Base-by-base conservation (phyloP, 129 eudicot genomes). In the Artemisia annua region DNA sequence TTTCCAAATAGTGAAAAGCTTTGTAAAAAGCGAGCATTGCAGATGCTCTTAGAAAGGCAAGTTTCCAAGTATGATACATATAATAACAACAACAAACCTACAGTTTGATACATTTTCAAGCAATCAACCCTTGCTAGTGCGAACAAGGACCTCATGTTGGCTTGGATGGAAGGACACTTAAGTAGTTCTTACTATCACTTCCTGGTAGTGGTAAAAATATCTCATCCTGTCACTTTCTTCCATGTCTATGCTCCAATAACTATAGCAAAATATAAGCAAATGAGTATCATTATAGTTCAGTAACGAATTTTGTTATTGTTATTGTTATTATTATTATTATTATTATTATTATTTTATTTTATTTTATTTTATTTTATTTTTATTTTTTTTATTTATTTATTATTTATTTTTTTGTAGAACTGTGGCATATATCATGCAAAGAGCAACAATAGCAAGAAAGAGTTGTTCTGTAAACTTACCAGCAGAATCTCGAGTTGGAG, bases 241-340 rank as follows among this genome's bases (percentile, higher is more conserved):
- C 61, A 24, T 58, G 78, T 60, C 82, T 72, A 73, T 68, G 77
- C 77, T 78, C 83, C 75, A 64, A 63, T 83, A 62, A 69, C 83
- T 74, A 73, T 56, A 73, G 66, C 73, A 82, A 48, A 69, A 49
- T 49, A 66, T 58, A 54, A 49, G 24, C 67, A 19, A 53, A 63
- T 73, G 58, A 64, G 62, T 67, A 61, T 69, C 66, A 11, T 48
- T 76, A 59, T 32, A 59, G 13, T 59, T 68, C 48, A 46, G 17
- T 59, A 46, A 56, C 5, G 53, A 54, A 62, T 30, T 32, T 20
- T 20, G 1, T 20, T 20, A 24, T 24, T 24, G 1, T 24, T 24
- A 0, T 24, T 24, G 0, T 24, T 24, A 0, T 20, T 20, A n/a
- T n/a, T n/a, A n/a, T n/a, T n/a, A n/a, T n/a, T n/a, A n/a, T n/a